phyloP scores from a whole-genome alignment of 805 yeast genomes.

The Wickerhamomyces bisporus region DNA sequence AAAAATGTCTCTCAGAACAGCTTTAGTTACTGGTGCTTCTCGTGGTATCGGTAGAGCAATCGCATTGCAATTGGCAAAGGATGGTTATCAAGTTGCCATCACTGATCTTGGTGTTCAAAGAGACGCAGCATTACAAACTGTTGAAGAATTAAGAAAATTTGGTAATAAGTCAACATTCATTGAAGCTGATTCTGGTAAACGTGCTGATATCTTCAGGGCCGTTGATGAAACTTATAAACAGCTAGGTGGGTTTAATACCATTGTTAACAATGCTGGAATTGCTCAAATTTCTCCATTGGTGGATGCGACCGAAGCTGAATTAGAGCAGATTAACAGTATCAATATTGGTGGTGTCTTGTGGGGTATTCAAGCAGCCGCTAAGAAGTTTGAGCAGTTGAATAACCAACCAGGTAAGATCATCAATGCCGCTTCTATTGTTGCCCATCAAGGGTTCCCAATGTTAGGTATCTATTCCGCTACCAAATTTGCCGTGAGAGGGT shows the following conservation, averaged over 20 bases:
- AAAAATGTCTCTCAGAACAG: conserved; percentile 26
- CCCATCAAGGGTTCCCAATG: conserved; percentile 27
- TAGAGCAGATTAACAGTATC: conserved; percentile 19
- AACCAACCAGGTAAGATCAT: conserved; percentile 33
- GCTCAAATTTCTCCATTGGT: conserved; percentile 23
- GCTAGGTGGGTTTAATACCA: conserved; percentile 30
- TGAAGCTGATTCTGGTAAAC: conserved; percentile 22
- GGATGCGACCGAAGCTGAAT: conserved; percentile 26
- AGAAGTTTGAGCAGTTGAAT: conserved; percentile 22
- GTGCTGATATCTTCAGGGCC: conserved; percentile 22
- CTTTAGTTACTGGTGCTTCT: conserved; percentile 85
- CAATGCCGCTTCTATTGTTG: conserved; percentile 32
- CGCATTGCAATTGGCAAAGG: conserved; percentile 69
- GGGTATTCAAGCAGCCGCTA: conserved; percentile 31
- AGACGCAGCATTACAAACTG: conserved; percentile 18
- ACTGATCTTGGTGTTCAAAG: conserved; percentile 23
- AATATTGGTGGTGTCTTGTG: conserved; percentile 30
- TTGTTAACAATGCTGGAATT: conserved; percentile 35
- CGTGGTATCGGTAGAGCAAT: conserved; percentile 88
- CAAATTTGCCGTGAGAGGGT: conserved; percentile 32
- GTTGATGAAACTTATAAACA: conserved; percentile 24
- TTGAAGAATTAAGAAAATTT: conserved; percentile 17
- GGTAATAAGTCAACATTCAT: conserved; percentile 22
- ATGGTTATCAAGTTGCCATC: conserved; percentile 47
- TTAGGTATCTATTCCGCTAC: conserved; percentile 31